Percentiles rank a stretch among this genome's conserved stretches.
These are phyloP conservation scores for Camelina neglecta DNA, from an alignment of 345 rosid species.

Conservation along the genomic window DNA sequence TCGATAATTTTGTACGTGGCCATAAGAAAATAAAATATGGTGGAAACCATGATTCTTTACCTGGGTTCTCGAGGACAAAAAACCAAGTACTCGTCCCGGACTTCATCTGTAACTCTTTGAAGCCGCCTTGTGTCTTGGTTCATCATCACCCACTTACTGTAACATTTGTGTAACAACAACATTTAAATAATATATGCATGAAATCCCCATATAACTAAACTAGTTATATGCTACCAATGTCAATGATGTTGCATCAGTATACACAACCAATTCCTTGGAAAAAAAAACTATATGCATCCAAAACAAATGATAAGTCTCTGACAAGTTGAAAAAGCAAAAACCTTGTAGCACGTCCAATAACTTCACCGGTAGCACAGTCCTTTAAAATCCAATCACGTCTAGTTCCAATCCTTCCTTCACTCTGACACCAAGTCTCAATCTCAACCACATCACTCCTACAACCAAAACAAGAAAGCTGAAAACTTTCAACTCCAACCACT, in stretches of 20 bases:
- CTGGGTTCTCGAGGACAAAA: constrained; percentile 78
- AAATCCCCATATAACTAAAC: not conserved
- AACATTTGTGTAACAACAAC: not conserved
- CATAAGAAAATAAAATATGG: too few species aligned
- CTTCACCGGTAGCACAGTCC: constrained; percentile 70
- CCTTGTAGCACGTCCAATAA: constrained; percentile 97
- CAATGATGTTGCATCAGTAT: not conserved
- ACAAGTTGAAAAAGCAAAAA: constrained; percentile 5
- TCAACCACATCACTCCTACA: constrained; percentile 93
- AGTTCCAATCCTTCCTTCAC: constrained; percentile 95
- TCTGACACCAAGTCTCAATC: constrained; percentile 96
- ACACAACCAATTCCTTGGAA: not conserved
- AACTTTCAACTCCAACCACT: constrained; percentile 21
- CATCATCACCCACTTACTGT: constrained; percentile 99
- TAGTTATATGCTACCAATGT: constrained; percentile 2
- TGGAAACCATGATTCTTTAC: constrained; percentile 41
- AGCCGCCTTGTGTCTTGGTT: constrained; percentile 92
- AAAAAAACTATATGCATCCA: not conserved
- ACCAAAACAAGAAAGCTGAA: constrained; percentile 1
- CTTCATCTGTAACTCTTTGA: constrained; percentile 85
- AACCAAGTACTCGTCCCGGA: constrained; percentile 76
- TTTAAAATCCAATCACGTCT: constrained; percentile 90
- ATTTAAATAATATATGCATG: not conserved
- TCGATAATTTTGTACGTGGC: not conserved
- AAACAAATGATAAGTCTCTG: not conserved